phyloP scores from a whole-genome alignment of 1,139 yeast genomes.

The Petasospora rhodanensis region DNA sequence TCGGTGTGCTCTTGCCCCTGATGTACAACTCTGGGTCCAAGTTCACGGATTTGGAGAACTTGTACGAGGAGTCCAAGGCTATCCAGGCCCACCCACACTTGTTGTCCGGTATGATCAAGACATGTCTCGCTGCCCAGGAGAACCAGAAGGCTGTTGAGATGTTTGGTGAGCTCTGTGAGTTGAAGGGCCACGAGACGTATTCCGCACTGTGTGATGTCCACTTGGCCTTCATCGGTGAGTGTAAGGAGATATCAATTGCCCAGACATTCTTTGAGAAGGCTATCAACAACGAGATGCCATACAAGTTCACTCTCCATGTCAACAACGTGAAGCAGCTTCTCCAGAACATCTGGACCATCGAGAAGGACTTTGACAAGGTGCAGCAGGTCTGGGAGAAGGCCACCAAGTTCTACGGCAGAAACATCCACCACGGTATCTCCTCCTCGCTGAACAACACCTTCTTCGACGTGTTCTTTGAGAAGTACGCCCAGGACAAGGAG shows the following conservation, averaged over 20 bases:
- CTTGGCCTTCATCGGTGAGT: slow-evolving; percentile 74
- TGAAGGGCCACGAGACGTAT: slow-evolving; percentile 30
- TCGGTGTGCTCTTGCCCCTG: slow-evolving; percentile 69
- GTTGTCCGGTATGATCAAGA: slow-evolving; percentile 57
- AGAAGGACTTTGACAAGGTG: slow-evolving; percentile 55
- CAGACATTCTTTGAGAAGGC: slow-evolving; percentile 72
- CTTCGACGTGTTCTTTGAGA: slow-evolving; percentile 61
- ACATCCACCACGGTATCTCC: slow-evolving; percentile 59
- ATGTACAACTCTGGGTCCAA: slow-evolving; percentile 58
- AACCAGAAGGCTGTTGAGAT: slow-evolving; percentile 47
- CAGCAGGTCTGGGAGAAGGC: slow-evolving; percentile 63
- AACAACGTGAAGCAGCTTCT: slow-evolving; percentile 68
- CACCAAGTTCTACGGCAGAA: slow-evolving; percentile 51
- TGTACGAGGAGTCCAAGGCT: slow-evolving; percentile 39
- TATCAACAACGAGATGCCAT: slow-evolving; percentile 63
- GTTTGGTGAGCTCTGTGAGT: slow-evolving; percentile 40
- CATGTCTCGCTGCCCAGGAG: slow-evolving; percentile 48
- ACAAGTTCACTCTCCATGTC: slow-evolving; percentile 66
- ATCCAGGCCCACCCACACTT: slow-evolving; percentile 41
- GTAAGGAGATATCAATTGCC: slow-evolving; percentile 70
- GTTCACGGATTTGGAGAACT: slow-evolving; percentile 53
- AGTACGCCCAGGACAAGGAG: slow-evolving; percentile 48
- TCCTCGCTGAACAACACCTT: slow-evolving; percentile 68
- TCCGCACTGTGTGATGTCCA: slow-evolving; percentile 62
- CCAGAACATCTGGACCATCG: slow-evolving; percentile 54